Percentiles rank a stretch among this genome's conserved stretches.
Evolutionary conservation across 768 basidiomycete genomes (phyloP).

Genomic region (Rickenella mellea): DNA sequence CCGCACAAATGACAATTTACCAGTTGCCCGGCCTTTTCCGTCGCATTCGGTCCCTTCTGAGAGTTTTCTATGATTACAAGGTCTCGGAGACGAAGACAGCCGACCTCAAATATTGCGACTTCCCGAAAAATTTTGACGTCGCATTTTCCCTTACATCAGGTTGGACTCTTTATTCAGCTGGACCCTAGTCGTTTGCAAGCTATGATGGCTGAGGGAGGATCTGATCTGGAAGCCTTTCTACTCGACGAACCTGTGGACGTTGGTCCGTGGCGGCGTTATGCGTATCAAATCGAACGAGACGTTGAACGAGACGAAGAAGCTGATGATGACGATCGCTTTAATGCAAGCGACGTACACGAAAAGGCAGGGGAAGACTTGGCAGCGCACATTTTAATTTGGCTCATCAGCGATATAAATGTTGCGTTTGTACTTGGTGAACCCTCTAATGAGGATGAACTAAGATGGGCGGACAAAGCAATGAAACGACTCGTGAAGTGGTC

Average conservation of each 20-base stretch:
- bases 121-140: conserved; percentile 14
- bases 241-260: conserved; percentile 20
- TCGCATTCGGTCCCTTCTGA: conserved; percentile 17
- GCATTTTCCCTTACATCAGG: conserved; percentile 16
- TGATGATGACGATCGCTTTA: conserved; percentile 14
- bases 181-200: conserved; percentile 15
- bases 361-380: conserved; percentile 13
- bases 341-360: conserved; percentile 10
- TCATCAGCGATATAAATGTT: conserved; percentile 17
- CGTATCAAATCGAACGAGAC: conserved; percentile 6
- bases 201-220: conserved; percentile 7
- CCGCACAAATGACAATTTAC: background rate
- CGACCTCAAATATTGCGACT: conserved; percentile 19
- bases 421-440: conserved; percentile 14
- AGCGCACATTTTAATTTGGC: conserved; percentile 15
- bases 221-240: conserved; percentile 16
- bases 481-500: conserved; percentile 15
- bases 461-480: conserved; percentile 12
- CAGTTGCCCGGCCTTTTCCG: conserved; percentile 16
- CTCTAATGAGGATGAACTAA: conserved; percentile 7
- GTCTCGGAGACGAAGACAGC: conserved; percentile 8
- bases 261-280: conserved; percentile 14
- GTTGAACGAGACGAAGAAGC: conserved; percentile 17
- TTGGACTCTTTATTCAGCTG: conserved; percentile 17
- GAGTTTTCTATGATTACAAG: conserved; percentile 16